phyloP scores from a whole-genome alignment of 2,329 filamentous ascomycete species.

The Cercospora sojina region DNA sequence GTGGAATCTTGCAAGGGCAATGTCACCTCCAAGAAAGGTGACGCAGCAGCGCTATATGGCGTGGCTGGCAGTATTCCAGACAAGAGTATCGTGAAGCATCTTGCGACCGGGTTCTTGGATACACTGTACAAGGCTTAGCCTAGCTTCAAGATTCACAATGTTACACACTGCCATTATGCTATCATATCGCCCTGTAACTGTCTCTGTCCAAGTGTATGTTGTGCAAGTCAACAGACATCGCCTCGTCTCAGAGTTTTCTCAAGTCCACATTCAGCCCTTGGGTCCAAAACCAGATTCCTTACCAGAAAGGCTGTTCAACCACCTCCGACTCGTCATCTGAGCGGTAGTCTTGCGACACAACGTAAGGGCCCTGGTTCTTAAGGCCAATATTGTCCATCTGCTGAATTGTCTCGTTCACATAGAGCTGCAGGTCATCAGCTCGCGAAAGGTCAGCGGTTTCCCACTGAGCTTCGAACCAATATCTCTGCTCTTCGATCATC shows the following conservation, averaged over 20 bases:
- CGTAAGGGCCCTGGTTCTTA: conserved; percentile 18
- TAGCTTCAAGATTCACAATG: background rate
- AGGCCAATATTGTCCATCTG: conserved; percentile 23
- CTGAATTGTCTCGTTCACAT: conserved; percentile 20
- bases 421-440: conserved; percentile 18
- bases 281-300: background rate
- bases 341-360: background rate
- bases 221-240: background rate
- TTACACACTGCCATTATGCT: background rate
- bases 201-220: background rate
- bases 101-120: conserved; percentile 89
- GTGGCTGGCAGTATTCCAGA: conserved; percentile 93
- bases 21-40: conserved; percentile 62
- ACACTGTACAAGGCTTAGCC: conserved; percentile 53
- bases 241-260: background rate
- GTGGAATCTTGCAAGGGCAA: conserved; percentile 75
- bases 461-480: conserved; percentile 25
- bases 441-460: conserved; percentile 20
- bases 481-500: conserved; percentile 20
- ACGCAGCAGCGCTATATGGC: conserved; percentile 87
- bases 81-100: conserved; percentile 87
- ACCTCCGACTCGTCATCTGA: conserved; percentile 12
- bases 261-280: background rate
- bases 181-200: background rate
- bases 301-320: conserved; percentile 16